A percentile compares a stretch with the other conserved stretches of the same genome.
Evolutionary conservation across 306 rosid species (phyloP).

Genomic region (Pterocarpus santalinus): DNA sequence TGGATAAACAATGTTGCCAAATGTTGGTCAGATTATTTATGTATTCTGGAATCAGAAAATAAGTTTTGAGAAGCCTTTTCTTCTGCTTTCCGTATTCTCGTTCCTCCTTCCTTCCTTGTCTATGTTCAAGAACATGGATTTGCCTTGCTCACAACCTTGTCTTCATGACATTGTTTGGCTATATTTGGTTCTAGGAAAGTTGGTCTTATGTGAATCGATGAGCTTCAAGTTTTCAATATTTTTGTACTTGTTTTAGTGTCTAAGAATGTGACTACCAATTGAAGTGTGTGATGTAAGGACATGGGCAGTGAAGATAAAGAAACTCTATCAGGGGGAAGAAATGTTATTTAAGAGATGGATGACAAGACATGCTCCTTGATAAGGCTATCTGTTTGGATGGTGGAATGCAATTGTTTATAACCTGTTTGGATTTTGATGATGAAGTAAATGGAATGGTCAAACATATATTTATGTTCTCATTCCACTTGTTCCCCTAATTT

Average conservation of each 20-base stretch:
- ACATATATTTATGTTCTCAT: neutral
- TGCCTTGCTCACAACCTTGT: neutral
- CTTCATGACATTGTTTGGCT: neutral
- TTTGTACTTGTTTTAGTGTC: neutral
- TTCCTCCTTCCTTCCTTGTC: neutral
- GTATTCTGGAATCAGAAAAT: neutral
- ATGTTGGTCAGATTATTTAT: neutral
- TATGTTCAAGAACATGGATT: neutral
- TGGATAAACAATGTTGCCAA: neutral
- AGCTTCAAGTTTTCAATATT: neutral
- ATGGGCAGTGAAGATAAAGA: neutral
- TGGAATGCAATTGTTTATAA: neutral
- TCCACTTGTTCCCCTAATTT: neutral
- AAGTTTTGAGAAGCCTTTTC: constrained; percentile 2
- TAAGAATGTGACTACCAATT: constrained; percentile 11
- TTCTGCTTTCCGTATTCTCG: neutral
- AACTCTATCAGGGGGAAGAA: neutral
- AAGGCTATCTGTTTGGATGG: neutral
- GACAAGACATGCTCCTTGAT: neutral
- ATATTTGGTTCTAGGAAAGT: neutral
- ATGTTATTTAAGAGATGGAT: constrained; percentile 13
- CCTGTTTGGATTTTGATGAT: constrained; percentile 1
- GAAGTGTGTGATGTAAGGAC: neutral
- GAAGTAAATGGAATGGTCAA: neutral
- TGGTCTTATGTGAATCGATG: neutral